Evolutionary conservation across 2,329 filamentous ascomycete genomes (phyloP), one percentile per base, ranked within the genome.

Genomic region (Pseudogymnoascus sp.): DNA sequence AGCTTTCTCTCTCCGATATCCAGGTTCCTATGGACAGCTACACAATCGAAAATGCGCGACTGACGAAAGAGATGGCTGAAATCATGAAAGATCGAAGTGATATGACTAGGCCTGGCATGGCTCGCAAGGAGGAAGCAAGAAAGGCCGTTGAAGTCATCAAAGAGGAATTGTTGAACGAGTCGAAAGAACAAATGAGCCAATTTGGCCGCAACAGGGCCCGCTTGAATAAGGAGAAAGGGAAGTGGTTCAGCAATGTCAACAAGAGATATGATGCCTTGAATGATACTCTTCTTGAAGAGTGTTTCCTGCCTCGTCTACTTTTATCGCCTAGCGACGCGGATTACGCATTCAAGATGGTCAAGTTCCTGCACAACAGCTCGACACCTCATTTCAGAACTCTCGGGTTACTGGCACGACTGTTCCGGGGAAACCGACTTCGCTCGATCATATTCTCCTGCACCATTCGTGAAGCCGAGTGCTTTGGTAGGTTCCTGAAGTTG

Each of bases 401-500:
- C 76, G 88, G 89, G 31, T 78, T 99, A 1, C 88, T 96, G 68
- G 89, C 93, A 66, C 86, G 89, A 14, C 80, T 99, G 0, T 96
- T 99, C 76, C 87, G 87, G 69, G 85, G 92, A 63, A 91, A 96
- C 70, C 83, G 90, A 63, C 80, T 97, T 16, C 86, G 90, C 1
- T 83, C 88, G 7, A 82, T 97, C 60, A 91, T 99, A 63, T 97
- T 96, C 73, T 87, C 89, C 58, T 96, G 90, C 72, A 96, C 93
- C 0, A 88, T 93, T 23, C 88, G 91, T 62, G 96, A 99, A 75
- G 91, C 92, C 0, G 91, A 96, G 73, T 91, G 96, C 68, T 79
- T 99, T n/a, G 95, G 92, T 11, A 89, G 90, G 23, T 97, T 99
- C 74, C 77, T 99, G 62, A 91, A 88, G 70, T 87, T 93, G 65